phyloP scores from a whole-genome alignment of 805 yeast species.

The Brettanomyces naardenensis region DNA sequence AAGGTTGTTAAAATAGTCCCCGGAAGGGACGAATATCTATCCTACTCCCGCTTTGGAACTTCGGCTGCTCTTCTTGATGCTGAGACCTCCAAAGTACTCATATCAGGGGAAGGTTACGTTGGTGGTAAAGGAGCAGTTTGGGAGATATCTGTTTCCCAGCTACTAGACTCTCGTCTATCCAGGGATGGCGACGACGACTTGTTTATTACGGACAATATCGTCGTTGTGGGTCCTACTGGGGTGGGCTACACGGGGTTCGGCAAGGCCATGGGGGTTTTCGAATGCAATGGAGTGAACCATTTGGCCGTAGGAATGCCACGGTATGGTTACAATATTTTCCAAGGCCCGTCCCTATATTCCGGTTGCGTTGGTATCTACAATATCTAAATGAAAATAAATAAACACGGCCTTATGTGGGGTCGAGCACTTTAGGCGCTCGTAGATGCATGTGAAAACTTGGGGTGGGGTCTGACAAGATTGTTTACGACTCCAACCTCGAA shows the following conservation, averaged over 20 bases:
- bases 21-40: not conserved
- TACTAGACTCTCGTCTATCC: constrained; percentile 5
- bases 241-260: constrained; percentile 40
- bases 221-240: constrained; percentile 17
- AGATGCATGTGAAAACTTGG: too few species aligned
- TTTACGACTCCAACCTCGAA: too few species aligned
- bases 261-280: constrained; percentile 23
- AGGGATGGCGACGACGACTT: not conserved
- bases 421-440: too few species aligned
- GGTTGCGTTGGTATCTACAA: constrained; percentile 1
- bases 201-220: constrained; percentile 6
- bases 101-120: constrained; percentile 28
- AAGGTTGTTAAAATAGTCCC: constrained; percentile 13
- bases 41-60: constrained; percentile 16
- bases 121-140: constrained; percentile 42
- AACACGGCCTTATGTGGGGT: too few species aligned
- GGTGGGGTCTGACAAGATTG: too few species aligned
- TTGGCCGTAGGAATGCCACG: constrained; percentile 31
- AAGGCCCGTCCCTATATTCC: not conserved
- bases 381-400: not conserved
- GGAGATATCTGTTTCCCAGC: constrained; percentile 22
- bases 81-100: constrained; percentile 18
- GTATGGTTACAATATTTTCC: constrained; percentile 14
- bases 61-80: constrained; percentile 7
- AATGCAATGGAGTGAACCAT: constrained; percentile 9